Percentiles rank a stretch among this genome's conserved stretches.
phyloP scores from a whole-genome alignment of 208 protist genomes.

The Angomonas deanei region DNA sequence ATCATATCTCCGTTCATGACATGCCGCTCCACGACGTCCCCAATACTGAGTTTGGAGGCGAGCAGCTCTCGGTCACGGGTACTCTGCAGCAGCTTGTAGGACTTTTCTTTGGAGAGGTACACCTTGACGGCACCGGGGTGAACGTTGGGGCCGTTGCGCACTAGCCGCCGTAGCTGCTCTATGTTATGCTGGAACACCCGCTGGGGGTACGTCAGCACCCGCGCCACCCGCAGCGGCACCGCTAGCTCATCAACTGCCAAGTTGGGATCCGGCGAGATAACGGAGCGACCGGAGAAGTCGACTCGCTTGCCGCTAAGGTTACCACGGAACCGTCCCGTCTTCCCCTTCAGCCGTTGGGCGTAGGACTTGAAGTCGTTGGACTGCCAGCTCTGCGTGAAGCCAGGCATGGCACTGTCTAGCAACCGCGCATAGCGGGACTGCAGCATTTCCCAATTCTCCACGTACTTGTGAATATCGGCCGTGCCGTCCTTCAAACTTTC shows the following conservation, averaged over 20 bases:
- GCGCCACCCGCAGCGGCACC: constrained; percentile 95
- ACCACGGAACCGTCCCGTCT: constrained; percentile 98
- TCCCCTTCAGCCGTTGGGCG: constrained; percentile 98
- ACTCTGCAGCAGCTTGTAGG: constrained; percentile 72
- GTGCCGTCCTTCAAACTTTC: constrained; percentile 78
- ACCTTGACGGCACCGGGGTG: constrained; percentile 97
- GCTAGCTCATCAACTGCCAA: constrained; percentile 96
- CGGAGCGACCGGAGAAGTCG: constrained; percentile 98
- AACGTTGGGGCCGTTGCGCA: constrained; percentile 95
- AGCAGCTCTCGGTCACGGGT: constrained; percentile 64
- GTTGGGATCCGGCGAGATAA: constrained; percentile 99
- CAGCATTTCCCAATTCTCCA: constrained; percentile 96
- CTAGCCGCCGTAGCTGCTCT: constrained; percentile 82
- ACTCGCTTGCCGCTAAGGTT: constrained; percentile 99
- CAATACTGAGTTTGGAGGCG: constrained; percentile 83
- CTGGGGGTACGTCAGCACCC: constrained; percentile 97
- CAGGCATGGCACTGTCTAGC: constrained; percentile 76
- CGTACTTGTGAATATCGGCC: constrained; percentile 58
- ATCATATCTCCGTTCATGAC: constrained; percentile 97
- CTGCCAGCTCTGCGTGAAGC: constrained; percentile 65
- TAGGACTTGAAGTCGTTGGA: constrained; percentile 81
- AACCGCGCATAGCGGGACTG: constrained; percentile 91
- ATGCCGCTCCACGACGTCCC: constrained; percentile 99
- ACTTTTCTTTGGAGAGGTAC: constrained; percentile 67
- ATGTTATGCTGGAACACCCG: constrained; percentile 94